phyloP scores from a whole-genome alignment of 176 grass and related monocot genomes.

The Rhipidocladum racemiflorum region DNA sequence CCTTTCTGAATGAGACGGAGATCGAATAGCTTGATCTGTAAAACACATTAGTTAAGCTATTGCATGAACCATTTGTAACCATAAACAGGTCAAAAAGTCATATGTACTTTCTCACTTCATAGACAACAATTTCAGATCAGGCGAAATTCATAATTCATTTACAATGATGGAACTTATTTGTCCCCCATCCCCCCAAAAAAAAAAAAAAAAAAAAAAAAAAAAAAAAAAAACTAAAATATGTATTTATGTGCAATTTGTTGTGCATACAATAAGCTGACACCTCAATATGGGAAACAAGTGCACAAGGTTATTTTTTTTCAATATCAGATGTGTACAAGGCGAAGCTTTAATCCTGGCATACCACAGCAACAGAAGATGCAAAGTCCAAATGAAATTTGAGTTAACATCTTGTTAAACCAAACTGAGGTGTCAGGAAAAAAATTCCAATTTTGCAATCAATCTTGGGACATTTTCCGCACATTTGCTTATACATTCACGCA shows the following conservation, averaged over 20 bases:
- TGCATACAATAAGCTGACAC: not conserved
- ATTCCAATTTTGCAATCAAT: not conserved
- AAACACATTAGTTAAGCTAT: constrained; percentile 10
- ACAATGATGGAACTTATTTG: constrained; percentile 6
- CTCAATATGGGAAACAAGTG: constrained; percentile 5
- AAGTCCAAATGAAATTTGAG: constrained; percentile 17
- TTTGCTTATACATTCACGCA: not conserved
- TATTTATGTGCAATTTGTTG: not conserved
- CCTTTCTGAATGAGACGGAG: constrained; percentile 65
- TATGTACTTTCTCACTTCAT: not conserved
- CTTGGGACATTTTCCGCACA: not conserved
- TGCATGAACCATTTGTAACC: constrained; percentile 20
- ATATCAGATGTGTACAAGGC: constrained; percentile 9
- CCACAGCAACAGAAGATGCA: not conserved
- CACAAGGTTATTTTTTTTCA: not conserved
- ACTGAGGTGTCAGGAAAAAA: not conserved
- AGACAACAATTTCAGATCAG: not conserved
- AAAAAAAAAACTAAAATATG: not conserved
- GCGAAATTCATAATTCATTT: not conserved
- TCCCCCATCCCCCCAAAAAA: not conserved
- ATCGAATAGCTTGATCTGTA: constrained; percentile 93
- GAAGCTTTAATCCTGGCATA: not conserved
- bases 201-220: not conserved
- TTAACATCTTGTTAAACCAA: constrained; percentile 12
- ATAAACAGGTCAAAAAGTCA: not conserved